Evolutionary conservation across 2,329 filamentous ascomycete species (phyloP).

Genomic region (Aspergillus nomiae): DNA sequence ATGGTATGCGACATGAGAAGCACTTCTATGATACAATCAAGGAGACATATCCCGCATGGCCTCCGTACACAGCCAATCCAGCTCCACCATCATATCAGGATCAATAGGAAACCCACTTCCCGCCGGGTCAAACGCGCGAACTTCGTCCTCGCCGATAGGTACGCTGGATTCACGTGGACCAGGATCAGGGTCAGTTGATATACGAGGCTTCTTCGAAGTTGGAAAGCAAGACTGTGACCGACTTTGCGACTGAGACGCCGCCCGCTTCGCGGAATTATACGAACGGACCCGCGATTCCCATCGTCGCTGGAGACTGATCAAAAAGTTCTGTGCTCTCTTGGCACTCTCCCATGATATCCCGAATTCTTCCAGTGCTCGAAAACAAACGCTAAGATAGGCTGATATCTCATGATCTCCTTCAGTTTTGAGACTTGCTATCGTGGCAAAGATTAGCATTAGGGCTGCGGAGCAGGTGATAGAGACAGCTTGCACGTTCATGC

Average conservation of each 20-base stretch:
- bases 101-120: not conserved
- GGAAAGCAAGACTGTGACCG: not conserved
- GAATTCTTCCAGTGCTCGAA: constrained; percentile 44
- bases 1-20: too few relatives aligned
- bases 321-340: constrained; percentile 38
- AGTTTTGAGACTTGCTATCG: constrained; percentile 28
- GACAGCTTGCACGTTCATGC: constrained; percentile 45
- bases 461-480: constrained; percentile 47
- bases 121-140: not conserved
- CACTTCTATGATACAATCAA: not conserved
- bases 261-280: not conserved
- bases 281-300: constrained; percentile 27
- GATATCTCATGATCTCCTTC: not conserved
- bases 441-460: constrained; percentile 40
- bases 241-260: not conserved
- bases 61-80: not conserved
- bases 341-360: constrained; percentile 43
- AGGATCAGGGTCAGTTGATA: not conserved
- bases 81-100: not conserved
- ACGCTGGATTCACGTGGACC: not conserved
- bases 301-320: constrained; percentile 37
- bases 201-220: not conserved
- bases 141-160: not conserved
- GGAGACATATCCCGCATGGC: not conserved
- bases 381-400: constrained; percentile 39